Evolutionary conservation across 2,329 filamentous ascomycete species (phyloP), one percentile per base, ranked within the genome.

Genomic region (Verticillium alfalfae): DNA sequence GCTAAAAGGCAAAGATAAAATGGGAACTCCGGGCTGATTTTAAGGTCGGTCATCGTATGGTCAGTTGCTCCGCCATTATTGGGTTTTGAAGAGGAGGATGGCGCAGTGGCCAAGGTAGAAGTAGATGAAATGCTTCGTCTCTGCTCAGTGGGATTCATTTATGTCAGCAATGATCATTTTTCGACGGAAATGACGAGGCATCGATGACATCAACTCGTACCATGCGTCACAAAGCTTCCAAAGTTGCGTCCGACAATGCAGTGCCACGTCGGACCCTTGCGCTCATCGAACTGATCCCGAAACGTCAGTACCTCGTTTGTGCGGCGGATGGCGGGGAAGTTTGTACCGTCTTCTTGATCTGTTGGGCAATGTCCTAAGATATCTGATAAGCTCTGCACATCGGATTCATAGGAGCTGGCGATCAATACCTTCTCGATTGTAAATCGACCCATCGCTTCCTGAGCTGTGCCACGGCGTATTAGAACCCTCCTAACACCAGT

Each of bases 41-140:
- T 52, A n/a, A 18, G 45, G 12, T 18, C 55, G 49, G 58, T 34
- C 38, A 54, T 60, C 58, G 58, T 56, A 18, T 41, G 37, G 34
- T 58, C 57, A 22, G 39, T 22, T 5, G 34, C 26, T 8, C 36
- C 13, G 34, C 59, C 52, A 69, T 73, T 88, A 98, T 86, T 97
- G 94, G 49, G 95, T 99, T 85, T 99, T 99, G 88, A 98, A 99
- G 60, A 99, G 88, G 61, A 99, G 85, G 74, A 99, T 98, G 63
- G 95, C 95, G 77, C 93, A 97, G 83, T 98, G 95, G 60, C 95
- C 95, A 63, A 99, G 90, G 81, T 99, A 99, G 82, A 99, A 99
- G 82, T 99, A 99, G 76, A 99, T 97, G 82, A 99, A 99, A 79
- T 99, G 95, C 81, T 98, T 98, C 34, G 95, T 98, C 78, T 98